These are phyloP conservation scores for Agroathelia rolfsii DNA, from an alignment of 1,284 basidiomycete species.

Conservation along the genomic window DNA sequence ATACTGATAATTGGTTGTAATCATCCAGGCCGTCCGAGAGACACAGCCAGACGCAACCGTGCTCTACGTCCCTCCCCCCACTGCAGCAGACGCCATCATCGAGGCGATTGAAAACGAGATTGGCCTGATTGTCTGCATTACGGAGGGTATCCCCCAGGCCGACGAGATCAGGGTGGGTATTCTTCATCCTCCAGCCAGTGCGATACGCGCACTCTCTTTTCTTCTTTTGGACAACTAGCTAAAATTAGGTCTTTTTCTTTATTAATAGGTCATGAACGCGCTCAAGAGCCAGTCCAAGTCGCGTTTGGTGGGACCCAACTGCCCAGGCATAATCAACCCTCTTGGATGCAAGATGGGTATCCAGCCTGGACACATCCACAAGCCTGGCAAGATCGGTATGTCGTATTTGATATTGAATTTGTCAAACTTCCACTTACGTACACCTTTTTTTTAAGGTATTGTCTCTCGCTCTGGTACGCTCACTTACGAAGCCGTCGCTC, in stretches of 20 bases:
- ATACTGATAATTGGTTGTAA: conserved; percentile 1
- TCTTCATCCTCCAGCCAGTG: background rate
- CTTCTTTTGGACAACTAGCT: conserved; percentile 7
- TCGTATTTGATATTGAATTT: conserved; percentile 6
- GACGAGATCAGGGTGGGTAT: conserved; percentile 80
- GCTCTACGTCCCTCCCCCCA: conserved; percentile 91
- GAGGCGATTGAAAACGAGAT: conserved; percentile 98
- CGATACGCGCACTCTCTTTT: no score
- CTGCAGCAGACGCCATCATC: conserved; percentile 90
- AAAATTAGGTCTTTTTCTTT: conserved; percentile 2
- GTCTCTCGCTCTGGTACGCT: conserved; percentile 95
- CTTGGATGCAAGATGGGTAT: conserved; percentile 99
- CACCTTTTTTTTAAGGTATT: conserved; percentile 60
- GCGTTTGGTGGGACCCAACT: conserved; percentile 94
- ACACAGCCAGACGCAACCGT: conserved; percentile 86
- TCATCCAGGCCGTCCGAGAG: conserved; percentile 67
- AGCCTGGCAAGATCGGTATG: conserved; percentile 85
- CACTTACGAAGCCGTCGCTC: conserved; percentile 87
- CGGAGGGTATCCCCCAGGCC: conserved; percentile 93
- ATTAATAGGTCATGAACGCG: conserved; percentile 76
- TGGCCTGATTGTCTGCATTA: conserved; percentile 92
- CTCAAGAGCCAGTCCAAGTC: conserved; percentile 92
- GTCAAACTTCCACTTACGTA: conserved; percentile 8
- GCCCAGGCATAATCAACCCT: conserved; percentile 96
- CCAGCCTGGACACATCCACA: conserved; percentile 97